Evolutionary conservation across 2,329 filamentous ascomycete genomes (phyloP).

Genomic region (Calonectria ilicicola): DNA sequence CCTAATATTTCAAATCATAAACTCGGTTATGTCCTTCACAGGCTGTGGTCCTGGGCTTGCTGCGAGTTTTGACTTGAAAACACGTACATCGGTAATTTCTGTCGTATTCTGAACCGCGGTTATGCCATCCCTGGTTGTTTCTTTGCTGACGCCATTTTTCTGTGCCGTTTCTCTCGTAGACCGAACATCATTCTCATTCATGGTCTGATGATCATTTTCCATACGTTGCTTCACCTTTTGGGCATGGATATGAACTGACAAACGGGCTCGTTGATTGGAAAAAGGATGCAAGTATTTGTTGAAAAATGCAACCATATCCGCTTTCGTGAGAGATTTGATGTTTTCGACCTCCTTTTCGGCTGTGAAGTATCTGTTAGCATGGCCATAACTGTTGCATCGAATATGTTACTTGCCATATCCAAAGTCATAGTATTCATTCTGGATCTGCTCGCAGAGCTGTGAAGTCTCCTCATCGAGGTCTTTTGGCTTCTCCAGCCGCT

Average conservation of each 20-base stretch:
- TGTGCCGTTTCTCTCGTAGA: not conserved
- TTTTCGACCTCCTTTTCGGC: slow-evolving; percentile 81
- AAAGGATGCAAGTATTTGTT: slow-evolving; percentile 78
- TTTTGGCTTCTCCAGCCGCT: slow-evolving; percentile 89
- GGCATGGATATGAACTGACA: slow-evolving; percentile 85
- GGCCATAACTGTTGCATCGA: not conserved
- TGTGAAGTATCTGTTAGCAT: slow-evolving; percentile 47
- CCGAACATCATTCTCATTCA: not conserved
- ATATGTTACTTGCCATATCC: slow-evolving; percentile 72
- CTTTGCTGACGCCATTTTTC: not conserved
- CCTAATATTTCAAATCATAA: not conserved
- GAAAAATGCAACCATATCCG: slow-evolving; percentile 85
- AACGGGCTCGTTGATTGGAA: slow-evolving; percentile 81
- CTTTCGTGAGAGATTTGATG: slow-evolving; percentile 80
- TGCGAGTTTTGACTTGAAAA: slow-evolving; percentile 81
- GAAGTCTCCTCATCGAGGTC: slow-evolving; percentile 87
- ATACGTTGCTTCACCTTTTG: slow-evolving; percentile 68
- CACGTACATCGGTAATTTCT: slow-evolving; percentile 81
- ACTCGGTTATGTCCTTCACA: slow-evolving; percentile 81
- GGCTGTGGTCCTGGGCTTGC: slow-evolving; percentile 80
- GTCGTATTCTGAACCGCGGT: slow-evolving; percentile 54
- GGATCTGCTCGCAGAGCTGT: slow-evolving; percentile 87
- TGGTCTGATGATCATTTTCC: slow-evolving; percentile 49
- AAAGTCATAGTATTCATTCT: slow-evolving; percentile 90
- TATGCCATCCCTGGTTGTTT: slow-evolving; percentile 56